A percentile compares a stretch with the other conserved stretches of the same genome.
Evolutionary conservation across 257 asterid species (phyloP).

Genomic region (Solanum chiquidenum): DNA sequence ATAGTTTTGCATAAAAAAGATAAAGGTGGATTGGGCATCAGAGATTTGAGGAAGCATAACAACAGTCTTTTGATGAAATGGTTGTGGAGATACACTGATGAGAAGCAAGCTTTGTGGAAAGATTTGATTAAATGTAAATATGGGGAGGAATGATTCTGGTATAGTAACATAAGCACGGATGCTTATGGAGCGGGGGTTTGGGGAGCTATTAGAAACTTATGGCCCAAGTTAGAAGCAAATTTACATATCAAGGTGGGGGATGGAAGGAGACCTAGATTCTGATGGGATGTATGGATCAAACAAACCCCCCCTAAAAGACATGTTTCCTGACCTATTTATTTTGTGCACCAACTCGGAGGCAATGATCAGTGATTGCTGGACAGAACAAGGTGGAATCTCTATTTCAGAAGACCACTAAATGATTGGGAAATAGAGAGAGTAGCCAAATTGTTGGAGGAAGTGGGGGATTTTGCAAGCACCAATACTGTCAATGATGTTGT

Average conservation of each 20-base stretch:
- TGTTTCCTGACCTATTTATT: not conserved
- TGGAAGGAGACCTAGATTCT: not conserved
- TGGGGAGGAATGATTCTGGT: not conserved
- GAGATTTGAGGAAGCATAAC: too few species aligned
- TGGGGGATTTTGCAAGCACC: not conserved
- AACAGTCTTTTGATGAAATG: too few species aligned
- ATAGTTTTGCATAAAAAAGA: too few species aligned
- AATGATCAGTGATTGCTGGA: not conserved
- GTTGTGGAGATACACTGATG: too few species aligned
- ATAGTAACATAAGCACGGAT: not conserved
- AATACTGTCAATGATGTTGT: not conserved
- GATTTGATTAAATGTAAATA: too few species aligned
- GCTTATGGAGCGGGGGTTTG: not conserved
- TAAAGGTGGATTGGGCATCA: too few species aligned
- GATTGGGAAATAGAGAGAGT: too few species aligned
- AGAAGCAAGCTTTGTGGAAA: too few species aligned
- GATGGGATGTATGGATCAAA: not conserved
- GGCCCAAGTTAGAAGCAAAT: not conserved
- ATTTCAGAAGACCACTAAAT: too few species aligned
- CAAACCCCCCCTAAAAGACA: not conserved
- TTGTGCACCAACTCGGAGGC: not conserved
- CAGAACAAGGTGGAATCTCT: not conserved
- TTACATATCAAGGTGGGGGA: not conserved
- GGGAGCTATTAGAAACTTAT: not conserved
- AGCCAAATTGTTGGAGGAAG: not conserved